Evolutionary conservation across 2,329 filamentous ascomycete genomes (phyloP).

Genomic region (Aschersonia sp.): DNA sequence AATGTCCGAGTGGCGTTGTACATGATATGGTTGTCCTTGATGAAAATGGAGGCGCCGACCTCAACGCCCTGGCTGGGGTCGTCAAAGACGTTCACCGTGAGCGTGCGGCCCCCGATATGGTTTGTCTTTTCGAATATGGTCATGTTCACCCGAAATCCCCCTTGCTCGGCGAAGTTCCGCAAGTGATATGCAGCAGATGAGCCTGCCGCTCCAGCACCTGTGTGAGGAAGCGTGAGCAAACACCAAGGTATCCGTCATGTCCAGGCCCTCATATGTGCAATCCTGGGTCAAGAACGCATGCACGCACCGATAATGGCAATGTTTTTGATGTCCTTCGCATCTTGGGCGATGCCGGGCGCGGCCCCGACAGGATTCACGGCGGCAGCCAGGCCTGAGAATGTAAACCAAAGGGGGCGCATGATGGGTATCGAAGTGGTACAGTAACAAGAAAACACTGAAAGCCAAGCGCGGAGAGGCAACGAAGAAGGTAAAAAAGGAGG

Average conservation of each 20-base stretch:
- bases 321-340: slow-evolving; percentile 13
- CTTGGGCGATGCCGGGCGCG: slow-evolving; percentile 3
- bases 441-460: too few species aligned
- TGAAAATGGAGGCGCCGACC: slow-evolving; percentile 85
- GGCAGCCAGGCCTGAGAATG: slow-evolving; percentile 4
- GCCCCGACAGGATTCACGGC: slow-evolving; percentile 7
- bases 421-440: neutral
- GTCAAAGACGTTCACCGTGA: slow-evolving; percentile 67
- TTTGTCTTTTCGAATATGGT: slow-evolving; percentile 73
- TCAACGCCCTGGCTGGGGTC: slow-evolving; percentile 59
- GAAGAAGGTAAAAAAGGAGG: too few species aligned
- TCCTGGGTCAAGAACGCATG: neutral
- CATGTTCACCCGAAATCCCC: slow-evolving; percentile 54
- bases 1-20: slow-evolving; percentile 58
- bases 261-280: too few species aligned
- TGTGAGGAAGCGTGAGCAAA: neutral
- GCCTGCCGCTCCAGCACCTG: slow-evolving; percentile 81
- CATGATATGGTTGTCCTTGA: slow-evolving; percentile 71
- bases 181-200: slow-evolving; percentile 79
- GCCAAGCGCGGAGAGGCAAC: too few species aligned
- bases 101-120: slow-evolving; percentile 73
- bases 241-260: neutral
- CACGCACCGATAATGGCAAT: slow-evolving; percentile 22
- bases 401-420: neutral
- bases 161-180: slow-evolving; percentile 49